Base-by-base conservation (phyloP, 768 basidiomycete species). In the Suillus clintonianus region DNA sequence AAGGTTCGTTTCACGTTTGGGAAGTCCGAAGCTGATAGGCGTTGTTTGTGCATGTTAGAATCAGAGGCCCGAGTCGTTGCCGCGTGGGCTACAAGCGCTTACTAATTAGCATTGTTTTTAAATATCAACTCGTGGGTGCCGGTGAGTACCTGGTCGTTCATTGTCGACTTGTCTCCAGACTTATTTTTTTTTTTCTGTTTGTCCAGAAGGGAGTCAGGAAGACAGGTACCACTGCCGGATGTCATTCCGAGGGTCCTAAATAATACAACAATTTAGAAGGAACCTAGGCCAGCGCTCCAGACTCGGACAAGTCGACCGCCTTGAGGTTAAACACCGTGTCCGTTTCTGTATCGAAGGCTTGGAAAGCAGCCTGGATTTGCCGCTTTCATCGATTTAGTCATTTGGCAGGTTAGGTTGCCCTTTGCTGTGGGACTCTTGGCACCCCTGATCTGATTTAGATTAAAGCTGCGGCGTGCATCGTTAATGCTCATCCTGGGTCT, bases 41-140 rank as follows among this genome's bases (percentile, higher is more conserved):
- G 73, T 75, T 76, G 67, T 74, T 74, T 74, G 64, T 24, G 17
- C 5, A 62, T 74, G 47, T 74, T 74, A 76, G 39, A 64, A 66
- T 68, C 67, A 59, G 48, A 75, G 65, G 73, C 50, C 50, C 17
- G 15, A 27, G 14, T 53, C 27, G 41, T 58, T 55, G 41, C 55
- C 39, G 42, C 39, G 42, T 55, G 53, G 60, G 60, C 22, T 36
- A 17, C 7, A 57, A 36, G 22, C 37, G 50, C 51, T 51, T 32
- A 32, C 50, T 61, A 53, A 22, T 50, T 24, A 61, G 45, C 53
- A 32, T 37, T 17, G 14, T 36, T 54, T 55, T 57, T 19, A 41
- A 24, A 34, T 57, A 27, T 27, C 43, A 24, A 53, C 32, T 57
- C 59, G 53, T 37, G 41, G 24, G 36, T 27, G 27, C 27, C 27